These are phyloP conservation scores for Spizellomyces sp. DNA, from an alignment of 192 early-diverging fungal species.

Conservation along the genomic window DNA sequence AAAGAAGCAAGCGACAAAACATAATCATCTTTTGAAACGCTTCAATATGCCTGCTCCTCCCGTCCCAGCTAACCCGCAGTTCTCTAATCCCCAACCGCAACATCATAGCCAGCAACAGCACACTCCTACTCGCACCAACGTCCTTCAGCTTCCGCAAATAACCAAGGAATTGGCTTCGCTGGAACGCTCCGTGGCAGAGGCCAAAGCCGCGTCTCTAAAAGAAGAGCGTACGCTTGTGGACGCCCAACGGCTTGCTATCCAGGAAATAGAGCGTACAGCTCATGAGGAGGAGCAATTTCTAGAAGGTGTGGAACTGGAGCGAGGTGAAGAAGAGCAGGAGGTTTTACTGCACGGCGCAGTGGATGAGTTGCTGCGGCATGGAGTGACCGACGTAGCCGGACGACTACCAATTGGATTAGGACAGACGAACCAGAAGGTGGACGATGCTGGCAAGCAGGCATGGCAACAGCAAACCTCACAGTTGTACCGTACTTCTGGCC, in stretches of 20 bases:
- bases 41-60: too few relatives aligned
- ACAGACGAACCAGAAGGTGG: neutral
- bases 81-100: too few relatives aligned
- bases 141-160: constrained; percentile 33
- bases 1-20: too few relatives aligned
- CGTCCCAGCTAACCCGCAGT: too few relatives aligned
- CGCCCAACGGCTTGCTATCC: constrained; percentile 11
- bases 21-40: too few relatives aligned
- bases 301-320: constrained; percentile 16
- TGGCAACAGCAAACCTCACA: constrained; percentile 33
- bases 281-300: neutral
- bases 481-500: constrained; percentile 34
- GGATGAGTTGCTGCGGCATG: constrained; percentile 10
- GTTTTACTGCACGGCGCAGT: constrained; percentile 11
- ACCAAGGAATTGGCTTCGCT: constrained; percentile 35
- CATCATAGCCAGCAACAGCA: too few relatives aligned
- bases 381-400: neutral
- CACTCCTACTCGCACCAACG: constrained; percentile 16
- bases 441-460: neutral
- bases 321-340: constrained; percentile 15
- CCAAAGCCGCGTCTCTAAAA: constrained; percentile 11
- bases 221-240: neutral
- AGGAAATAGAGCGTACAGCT: constrained; percentile 19
- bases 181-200: constrained; percentile 5
- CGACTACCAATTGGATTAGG: too few relatives aligned